Percentiles rank a stretch among this genome's conserved stretches.
phyloP scores from a whole-genome alignment of 2,329 filamentous ascomycete species.

The Sclerotinia spermophila region DNA sequence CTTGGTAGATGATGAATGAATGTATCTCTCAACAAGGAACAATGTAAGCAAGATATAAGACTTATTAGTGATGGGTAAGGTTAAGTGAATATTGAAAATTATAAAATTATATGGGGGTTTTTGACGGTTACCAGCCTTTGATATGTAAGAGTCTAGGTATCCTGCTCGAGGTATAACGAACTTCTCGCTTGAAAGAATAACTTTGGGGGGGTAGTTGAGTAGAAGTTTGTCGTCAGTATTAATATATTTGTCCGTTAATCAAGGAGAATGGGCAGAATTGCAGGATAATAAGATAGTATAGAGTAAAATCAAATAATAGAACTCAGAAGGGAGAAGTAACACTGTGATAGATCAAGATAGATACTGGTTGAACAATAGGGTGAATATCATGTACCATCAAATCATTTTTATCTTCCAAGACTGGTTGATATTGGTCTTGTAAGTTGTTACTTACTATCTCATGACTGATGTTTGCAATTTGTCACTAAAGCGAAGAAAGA shows the following conservation, averaged over 20 bases:
- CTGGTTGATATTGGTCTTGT: not conserved
- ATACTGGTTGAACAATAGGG: not conserved
- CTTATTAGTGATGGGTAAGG: not conserved
- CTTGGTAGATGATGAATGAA: not conserved
- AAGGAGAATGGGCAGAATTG: not conserved
- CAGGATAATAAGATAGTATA: not conserved
- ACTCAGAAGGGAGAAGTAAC: not conserved
- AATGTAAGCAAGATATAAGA: not conserved
- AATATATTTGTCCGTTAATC: not conserved
- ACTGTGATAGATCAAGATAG: not conserved
- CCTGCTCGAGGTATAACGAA: not conserved
- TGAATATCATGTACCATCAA: not conserved
- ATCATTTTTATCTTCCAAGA: not conserved
- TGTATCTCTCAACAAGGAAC: not conserved
- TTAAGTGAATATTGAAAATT: constrained; percentile 1
- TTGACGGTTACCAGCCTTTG: not conserved
- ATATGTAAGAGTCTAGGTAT: not conserved
- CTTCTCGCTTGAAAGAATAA: not conserved
- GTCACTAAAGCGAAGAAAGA: not conserved
- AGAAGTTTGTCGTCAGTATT: not conserved
- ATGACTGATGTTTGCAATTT: constrained; percentile 11
- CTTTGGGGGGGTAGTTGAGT: not conserved
- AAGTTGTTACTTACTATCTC: not conserved
- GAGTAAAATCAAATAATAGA: not conserved
- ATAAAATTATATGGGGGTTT: not conserved